Conservation (phyloP, 129 eudicot genomes). For the Centrapalus pauciflorus region DNA sequence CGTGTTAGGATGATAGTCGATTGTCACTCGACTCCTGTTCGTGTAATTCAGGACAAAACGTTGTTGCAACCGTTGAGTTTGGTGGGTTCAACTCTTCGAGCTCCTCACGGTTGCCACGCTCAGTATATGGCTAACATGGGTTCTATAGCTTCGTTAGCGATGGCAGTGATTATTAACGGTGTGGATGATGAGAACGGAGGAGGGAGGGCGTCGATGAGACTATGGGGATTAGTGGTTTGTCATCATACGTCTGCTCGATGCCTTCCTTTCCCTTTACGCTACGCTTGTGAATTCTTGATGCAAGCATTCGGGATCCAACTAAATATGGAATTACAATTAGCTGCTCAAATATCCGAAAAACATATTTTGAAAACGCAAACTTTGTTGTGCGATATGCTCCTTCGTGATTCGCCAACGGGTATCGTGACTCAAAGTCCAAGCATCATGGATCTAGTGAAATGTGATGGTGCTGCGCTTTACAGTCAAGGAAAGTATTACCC, state of each 20-base stretch:
- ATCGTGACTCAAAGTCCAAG: conserved; percentile 83
- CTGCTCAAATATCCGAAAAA: conserved; percentile 67
- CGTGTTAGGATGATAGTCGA: conserved; percentile 87
- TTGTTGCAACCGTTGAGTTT: conserved; percentile 71
- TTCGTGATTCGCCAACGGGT: conserved; percentile 73
- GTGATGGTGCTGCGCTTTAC: conserved; percentile 86
- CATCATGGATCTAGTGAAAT: conserved; percentile 86
- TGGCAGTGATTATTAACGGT: conserved; percentile 79
- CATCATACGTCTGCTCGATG: conserved; percentile 82
- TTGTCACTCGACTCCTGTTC: conserved; percentile 56
- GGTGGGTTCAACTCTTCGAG: conserved; percentile 88
- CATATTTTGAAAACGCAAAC: conserved; percentile 80
- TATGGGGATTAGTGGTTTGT: conserved; percentile 93
- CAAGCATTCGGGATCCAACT: conserved; percentile 89
- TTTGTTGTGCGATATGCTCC: conserved; percentile 88
- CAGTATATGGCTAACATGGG: conserved; percentile 99
- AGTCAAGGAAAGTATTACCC: conserved; percentile 64
- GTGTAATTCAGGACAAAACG: conserved; percentile 62
- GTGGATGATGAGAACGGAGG: conserved; percentile 47
- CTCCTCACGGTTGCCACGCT: conserved; percentile 96
- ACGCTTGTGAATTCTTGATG: conserved; percentile 94
- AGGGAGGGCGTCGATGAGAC: conserved; percentile 45
- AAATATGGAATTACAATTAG: conserved; percentile 81
- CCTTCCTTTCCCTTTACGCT: conserved; percentile 75
- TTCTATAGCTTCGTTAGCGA: conserved; percentile 68